Conservation (phyloP, 805 yeast species). For the Nakazawaea ernobii region DNA sequence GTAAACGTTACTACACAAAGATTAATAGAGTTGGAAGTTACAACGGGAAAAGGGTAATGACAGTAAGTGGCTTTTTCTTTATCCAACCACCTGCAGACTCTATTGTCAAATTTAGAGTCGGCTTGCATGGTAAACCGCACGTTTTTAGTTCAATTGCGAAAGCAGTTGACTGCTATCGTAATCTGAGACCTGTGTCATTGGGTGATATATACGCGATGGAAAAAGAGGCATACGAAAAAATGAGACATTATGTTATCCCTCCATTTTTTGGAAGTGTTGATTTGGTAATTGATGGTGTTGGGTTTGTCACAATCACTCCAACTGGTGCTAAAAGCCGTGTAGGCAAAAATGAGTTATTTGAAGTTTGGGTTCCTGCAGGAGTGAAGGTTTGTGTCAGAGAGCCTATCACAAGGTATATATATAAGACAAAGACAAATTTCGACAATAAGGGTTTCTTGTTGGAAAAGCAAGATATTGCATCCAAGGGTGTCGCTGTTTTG, state of each 20-base stretch:
- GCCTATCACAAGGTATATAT: constrained; percentile 21
- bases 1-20: constrained; percentile 14
- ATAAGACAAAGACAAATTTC: constrained; percentile 15
- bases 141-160: constrained; percentile 27
- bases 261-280: constrained; percentile 69
- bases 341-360: constrained; percentile 28
- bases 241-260: constrained; percentile 50
- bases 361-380: constrained; percentile 52
- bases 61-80: constrained; percentile 59
- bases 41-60: constrained; percentile 21
- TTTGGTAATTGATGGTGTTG: constrained; percentile 58
- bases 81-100: constrained; percentile 47
- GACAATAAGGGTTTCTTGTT: constrained; percentile 15
- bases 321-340: constrained; percentile 34
- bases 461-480: constrained; percentile 13
- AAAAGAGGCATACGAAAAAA: constrained; percentile 21
- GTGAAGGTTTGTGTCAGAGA: constrained; percentile 46
- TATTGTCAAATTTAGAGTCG: constrained; percentile 41
- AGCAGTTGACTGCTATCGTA: constrained; percentile 17
- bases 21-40: constrained; percentile 6
- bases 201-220: constrained; percentile 16
- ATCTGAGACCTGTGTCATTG: constrained; percentile 22
- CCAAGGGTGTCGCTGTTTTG: constrained; percentile 11
- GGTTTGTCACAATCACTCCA: constrained; percentile 54
- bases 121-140: constrained; percentile 35